Evolutionary conservation across 306 rosid genomes (phyloP).

Genomic region (Vicia villosa): DNA sequence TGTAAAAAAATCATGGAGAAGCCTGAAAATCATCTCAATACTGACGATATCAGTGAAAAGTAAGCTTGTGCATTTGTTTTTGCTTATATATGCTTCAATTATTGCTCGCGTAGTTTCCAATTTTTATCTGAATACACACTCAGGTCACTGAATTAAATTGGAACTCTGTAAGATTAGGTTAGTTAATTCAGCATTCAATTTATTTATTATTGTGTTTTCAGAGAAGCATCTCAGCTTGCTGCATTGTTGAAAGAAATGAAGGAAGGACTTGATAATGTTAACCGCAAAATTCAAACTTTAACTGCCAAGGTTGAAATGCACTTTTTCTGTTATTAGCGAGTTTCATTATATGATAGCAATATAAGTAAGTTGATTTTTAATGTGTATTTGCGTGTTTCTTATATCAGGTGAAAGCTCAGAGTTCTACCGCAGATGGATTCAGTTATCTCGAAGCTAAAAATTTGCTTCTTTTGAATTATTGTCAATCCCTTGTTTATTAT

Average conservation of each 20-base stretch:
- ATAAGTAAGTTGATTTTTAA: conserved; percentile 12
- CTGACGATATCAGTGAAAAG: conserved; percentile 19
- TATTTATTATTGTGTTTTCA: conserved; percentile 25
- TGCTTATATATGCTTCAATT: background rate
- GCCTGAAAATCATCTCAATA: background rate
- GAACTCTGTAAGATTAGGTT: background rate
- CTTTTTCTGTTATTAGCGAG: background rate
- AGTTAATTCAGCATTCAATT: background rate
- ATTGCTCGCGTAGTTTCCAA: background rate
- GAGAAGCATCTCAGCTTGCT: conserved; percentile 65
- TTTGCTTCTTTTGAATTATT: conserved; percentile 74
- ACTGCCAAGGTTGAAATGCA: conserved; percentile 57
- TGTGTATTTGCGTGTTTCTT: conserved; percentile 6
- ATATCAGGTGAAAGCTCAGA: conserved; percentile 64
- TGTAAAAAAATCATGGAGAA: conserved; percentile 33
- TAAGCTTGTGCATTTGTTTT: conserved; percentile 24
- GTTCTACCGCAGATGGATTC: conserved; percentile 73
- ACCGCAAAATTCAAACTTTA: conserved; percentile 64
- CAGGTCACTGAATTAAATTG: background rate
- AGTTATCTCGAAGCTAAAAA: conserved; percentile 91
- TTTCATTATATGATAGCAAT: background rate
- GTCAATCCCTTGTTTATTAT: conserved; percentile 84
- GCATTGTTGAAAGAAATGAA: conserved; percentile 80
- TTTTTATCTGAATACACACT: background rate
- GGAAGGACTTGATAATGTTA: conserved; percentile 68